A percentile compares a stretch with the other conserved stretches of the same genome.
phyloP scores from a whole-genome alignment of 192 early-diverging fungal species.

The Umbelopsis ramanniana region DNA sequence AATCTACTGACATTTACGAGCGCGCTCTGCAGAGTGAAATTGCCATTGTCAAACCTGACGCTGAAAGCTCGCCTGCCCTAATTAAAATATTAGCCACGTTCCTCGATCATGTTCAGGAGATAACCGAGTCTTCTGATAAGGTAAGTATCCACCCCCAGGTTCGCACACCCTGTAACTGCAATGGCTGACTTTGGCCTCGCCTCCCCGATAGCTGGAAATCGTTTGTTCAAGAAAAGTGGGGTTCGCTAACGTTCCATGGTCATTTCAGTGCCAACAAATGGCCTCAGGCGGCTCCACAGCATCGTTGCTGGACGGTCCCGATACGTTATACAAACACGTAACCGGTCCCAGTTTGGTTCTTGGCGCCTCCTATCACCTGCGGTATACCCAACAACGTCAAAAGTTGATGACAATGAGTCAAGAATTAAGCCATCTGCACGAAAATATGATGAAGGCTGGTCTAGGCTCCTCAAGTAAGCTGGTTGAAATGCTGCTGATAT shows the following conservation, averaged over 20 bases:
- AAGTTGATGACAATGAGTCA: neutral
- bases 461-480: neutral
- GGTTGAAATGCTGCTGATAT: neutral
- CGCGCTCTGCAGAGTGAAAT: slow-evolving; percentile 4
- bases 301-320: neutral
- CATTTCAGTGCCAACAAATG: slow-evolving; percentile 1
- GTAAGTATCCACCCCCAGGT: neutral
- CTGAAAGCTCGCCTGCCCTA: neutral
- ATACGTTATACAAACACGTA: slow-evolving; percentile 7
- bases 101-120: slow-evolving; percentile 1
- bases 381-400: neutral
- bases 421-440: slow-evolving; percentile 3
- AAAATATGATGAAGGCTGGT: slow-evolving; percentile 4
- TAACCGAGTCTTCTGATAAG: neutral
- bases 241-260: neutral
- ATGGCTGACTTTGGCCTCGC: neutral
- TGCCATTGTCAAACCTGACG: neutral
- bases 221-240: slow-evolving; percentile 4
- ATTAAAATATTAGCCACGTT: slow-evolving; percentile 11
- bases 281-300: neutral
- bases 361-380: neutral
- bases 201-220: neutral
- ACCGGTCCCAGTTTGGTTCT: neutral
- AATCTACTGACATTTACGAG: neutral
- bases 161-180: neutral